phyloP scores from a whole-genome alignment of 1,284 basidiomycete species.

The Phylloboletellus chloephorus region DNA sequence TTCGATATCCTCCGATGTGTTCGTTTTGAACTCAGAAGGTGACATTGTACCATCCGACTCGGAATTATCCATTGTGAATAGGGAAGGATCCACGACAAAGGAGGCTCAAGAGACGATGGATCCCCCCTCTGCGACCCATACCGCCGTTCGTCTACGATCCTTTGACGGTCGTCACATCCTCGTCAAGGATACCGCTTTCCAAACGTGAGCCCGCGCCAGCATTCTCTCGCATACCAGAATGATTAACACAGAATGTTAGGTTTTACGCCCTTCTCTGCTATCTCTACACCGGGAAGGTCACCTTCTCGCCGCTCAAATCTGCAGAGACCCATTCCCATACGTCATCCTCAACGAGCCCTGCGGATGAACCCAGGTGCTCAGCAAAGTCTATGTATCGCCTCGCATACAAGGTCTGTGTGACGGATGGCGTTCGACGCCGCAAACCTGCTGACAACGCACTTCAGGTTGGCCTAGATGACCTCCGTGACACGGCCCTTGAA shows the following conservation, averaged over 20 bases:
- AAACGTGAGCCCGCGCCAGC: conserved; percentile 11
- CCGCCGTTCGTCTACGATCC: background rate
- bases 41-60: no score
- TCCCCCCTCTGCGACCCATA: conserved; percentile 1
- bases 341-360: background rate
- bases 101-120: no score
- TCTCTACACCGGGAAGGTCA: conserved; percentile 11
- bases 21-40: conserved; percentile 21
- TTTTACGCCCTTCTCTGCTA: conserved; percentile 13
- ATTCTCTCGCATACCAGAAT: no score
- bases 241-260: no score
- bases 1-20: conserved; percentile 19
- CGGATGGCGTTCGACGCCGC: no score
- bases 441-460: background rate
- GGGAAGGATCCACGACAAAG: no score
- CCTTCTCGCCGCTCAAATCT: conserved; percentile 10
- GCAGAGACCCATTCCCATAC: no score
- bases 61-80: background rate
- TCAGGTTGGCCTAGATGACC: conserved; percentile 9
- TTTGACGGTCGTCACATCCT: conserved; percentile 14
- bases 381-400: conserved; percentile 19
- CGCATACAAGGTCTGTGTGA: conserved; percentile 9
- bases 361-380: conserved; percentile 7
- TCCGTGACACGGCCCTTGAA: conserved; percentile 4
- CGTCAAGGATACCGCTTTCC: conserved; percentile 22